Base-by-base conservation (phyloP, 169 alveolate species). In the Besnoitia besnoiti region DNA sequence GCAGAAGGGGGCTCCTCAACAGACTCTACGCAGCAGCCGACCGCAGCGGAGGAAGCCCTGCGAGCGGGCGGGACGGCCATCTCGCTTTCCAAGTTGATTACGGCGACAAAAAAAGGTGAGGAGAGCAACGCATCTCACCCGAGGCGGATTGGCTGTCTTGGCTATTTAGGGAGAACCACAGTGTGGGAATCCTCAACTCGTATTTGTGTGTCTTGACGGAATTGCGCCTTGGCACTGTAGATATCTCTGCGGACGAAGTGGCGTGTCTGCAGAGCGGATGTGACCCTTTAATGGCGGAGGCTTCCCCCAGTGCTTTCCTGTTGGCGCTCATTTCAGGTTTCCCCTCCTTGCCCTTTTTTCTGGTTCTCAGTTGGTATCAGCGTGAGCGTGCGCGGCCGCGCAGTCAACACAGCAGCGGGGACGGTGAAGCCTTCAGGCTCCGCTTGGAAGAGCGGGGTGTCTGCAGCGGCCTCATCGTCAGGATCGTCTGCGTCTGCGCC, bases 341-440 rank as follows among this genome's bases (percentile, higher is more conserved):
- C 5, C 55, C 55, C 14, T 55, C 67, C n/a, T 55, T 55, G n/a
- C 12, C 12, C 27, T 16, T 42, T 44, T 27, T 40, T 77, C 24
- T 19, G 1, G 87, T 42, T 76, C 21, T 0, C 87, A 77, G 87
- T 77, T 37, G 90, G 90, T 0, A 89, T 89, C 24, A 89, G 92
- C 59, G 92, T 89, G 47, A 89, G 92, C 79, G 92, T 89, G n/a
- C 51, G 92, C n/a, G 92, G 92, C 1, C 87, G 92, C 0, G 92
- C 92, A 33, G 80, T 89, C 33, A 89, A 89, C 59, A 89, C 92
- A 3, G 77, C 80, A 0, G 92, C 92, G 49, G 92, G 92, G 0
- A 75, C 87, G 16, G 92, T 42, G 44, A 89, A 89, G 88, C 87
- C 92, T 0, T 89, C 92, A 4, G 92, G 92, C 40, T 89, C 92